Conservation (phyloP, 2,329 filamentous ascomycete species). For the Onygenales sp. region DNA sequence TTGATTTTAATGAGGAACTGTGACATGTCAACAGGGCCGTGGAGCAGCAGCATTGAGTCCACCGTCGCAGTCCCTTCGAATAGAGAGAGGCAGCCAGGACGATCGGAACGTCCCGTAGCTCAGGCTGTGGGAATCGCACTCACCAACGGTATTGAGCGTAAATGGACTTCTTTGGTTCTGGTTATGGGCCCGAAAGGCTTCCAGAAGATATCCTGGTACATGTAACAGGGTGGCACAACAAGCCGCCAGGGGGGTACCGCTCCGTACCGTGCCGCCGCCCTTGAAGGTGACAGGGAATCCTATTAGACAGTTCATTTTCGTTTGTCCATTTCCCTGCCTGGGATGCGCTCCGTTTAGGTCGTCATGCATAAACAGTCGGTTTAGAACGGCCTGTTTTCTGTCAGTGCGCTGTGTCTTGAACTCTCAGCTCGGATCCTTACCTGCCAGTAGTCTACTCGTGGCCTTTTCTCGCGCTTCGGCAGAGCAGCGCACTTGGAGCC, state of each 20-base stretch:
- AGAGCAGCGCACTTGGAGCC: neutral
- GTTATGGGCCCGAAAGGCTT: too few species aligned
- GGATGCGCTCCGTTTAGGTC: neutral
- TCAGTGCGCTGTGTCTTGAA: neutral
- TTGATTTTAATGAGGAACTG: neutral
- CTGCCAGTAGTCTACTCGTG: neutral
- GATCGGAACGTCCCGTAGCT: neutral
- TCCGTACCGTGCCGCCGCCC: neutral
- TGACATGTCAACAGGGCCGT: neutral
- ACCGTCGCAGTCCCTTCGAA: neutral
- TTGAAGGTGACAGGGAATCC: too few species aligned
- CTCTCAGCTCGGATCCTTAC: neutral
- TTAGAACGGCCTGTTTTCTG: neutral
- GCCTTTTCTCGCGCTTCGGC: neutral
- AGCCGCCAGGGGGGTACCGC: neutral
- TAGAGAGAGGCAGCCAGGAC: neutral
- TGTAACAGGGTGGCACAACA: neutral
- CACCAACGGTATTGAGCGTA: neutral
- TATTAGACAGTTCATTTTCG: neutral
- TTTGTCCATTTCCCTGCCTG: neutral
- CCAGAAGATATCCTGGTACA: neutral
- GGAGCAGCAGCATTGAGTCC: neutral
- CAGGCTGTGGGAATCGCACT: neutral
- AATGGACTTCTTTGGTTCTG: neutral
- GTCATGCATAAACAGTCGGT: conserved; percentile 1